A percentile compares a stretch with the other conserved stretches of the same genome.
Evolutionary conservation across 176 grass and related monocot genomes (phyloP).

Genomic region (Rhipidocladum racemiflorum): DNA sequence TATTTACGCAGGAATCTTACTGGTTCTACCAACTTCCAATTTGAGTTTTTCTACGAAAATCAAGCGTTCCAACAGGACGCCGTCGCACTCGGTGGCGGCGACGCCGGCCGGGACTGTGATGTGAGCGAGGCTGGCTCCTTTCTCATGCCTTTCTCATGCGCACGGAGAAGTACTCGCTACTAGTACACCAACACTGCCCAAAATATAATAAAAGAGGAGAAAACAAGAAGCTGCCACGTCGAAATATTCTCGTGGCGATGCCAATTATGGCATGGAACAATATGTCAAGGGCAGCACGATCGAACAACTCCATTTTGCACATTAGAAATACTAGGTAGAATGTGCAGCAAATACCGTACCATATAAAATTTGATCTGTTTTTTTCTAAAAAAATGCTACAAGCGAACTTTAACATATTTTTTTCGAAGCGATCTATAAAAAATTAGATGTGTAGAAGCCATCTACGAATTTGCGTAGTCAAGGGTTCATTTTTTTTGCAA

Average conservation of each 20-base stretch:
- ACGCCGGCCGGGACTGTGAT: not conserved
- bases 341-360: too few relatives aligned
- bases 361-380: too few relatives aligned
- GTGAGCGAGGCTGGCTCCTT: not conserved
- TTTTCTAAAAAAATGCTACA: too few relatives aligned
- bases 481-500: too few relatives aligned
- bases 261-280: not conserved
- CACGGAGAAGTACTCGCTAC: not conserved
- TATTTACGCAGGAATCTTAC: not conserved
- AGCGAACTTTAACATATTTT: too few relatives aligned
- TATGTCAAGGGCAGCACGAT: constrained; percentile 27
- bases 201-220: not conserved
- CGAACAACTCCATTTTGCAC: constrained; percentile 29
- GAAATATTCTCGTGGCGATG: constrained; percentile 28
- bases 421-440: too few relatives aligned
- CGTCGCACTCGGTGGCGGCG: not conserved
- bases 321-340: not conserved
- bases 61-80: not conserved
- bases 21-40: too few relatives aligned
- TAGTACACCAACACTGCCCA: not conserved
- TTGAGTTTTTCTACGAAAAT: too few relatives aligned
- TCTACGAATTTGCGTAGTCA: too few relatives aligned
- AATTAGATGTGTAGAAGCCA: too few relatives aligned
- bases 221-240: not conserved
- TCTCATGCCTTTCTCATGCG: not conserved